Evolutionary conservation across 163 green algal species (phyloP), one percentile per base, ranked within the genome.

Genomic region (Chloromonas sp.): DNA sequence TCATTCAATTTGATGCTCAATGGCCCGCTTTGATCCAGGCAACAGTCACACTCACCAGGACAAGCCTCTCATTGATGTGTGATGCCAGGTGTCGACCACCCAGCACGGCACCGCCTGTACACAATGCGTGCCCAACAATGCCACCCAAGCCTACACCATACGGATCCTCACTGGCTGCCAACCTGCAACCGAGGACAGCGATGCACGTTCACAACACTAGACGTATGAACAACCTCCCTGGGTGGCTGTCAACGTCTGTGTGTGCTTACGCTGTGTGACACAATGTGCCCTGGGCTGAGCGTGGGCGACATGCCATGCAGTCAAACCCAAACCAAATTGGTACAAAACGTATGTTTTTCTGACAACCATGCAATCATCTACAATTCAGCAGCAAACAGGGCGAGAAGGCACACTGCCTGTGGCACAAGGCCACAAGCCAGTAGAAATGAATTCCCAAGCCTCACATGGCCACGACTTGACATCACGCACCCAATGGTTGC

Each of bases 101-200:
- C 70, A 98, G 76, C 60, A 99, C 97, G 2, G 97, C 97, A 0
- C 94, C 93, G 0, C 94, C 95, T 57, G 97, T 99, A 91, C 97
- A 99, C 14, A 97, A 88, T 13, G 90, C 88, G 86, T 99, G 97
- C 1, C 97, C 97, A 58, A 98, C 3, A 36, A 98, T 96, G 71
- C 94, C 97, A 1, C 97, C 97, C 5, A 99, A 70, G 1, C 93
- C 96, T 0, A 99, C 97, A 1, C 97, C 95, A 60, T 95, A 60
- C 11, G 95, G 91, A 81, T 98, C 91, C 15, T 91, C 86, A 3
- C 91, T 92, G 0, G 95, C 93, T 60, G 95, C 95, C 60, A 98
- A 88, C 85, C 93, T 96, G 89, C 84, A 62, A 2, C 15, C 14
- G 2, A 5, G 13, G 13, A 81, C 13, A 2, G 14, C 13, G 13